These are phyloP conservation scores for Arctostaphylos glauca DNA, from an alignment of 148 eudicot species.

Conservation along the genomic window DNA sequence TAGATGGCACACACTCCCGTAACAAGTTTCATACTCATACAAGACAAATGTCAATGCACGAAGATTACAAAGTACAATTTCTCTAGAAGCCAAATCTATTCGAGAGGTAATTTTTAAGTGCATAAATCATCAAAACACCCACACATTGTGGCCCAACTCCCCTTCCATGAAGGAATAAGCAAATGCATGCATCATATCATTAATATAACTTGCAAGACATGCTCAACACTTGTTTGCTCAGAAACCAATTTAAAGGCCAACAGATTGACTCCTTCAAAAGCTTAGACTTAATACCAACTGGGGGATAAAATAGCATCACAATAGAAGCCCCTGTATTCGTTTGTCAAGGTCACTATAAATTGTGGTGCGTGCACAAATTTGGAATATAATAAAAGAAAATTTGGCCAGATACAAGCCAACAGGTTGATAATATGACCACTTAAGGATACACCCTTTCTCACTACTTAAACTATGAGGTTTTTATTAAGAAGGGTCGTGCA, in stretches of 20 bases:
- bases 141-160: background rate
- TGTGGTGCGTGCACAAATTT: background rate
- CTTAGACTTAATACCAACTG: background rate
- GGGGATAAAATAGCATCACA: background rate
- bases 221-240: background rate
- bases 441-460: background rate
- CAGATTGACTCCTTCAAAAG: background rate
- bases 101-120: background rate
- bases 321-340: background rate
- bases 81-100: background rate
- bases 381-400: background rate
- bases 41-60: background rate
- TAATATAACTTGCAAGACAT: no score
- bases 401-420: background rate
- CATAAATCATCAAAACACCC: background rate
- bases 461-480: background rate
- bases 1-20: background rate
- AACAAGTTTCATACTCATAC: constrained; percentile 4
- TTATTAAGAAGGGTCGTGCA: background rate
- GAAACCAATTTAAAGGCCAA: background rate
- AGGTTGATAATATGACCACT: background rate
- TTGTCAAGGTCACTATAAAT: background rate
- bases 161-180: background rate
- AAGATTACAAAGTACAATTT: background rate
- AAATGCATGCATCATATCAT: background rate